Evolutionary conservation across 2,329 filamentous ascomycete species (phyloP).

Genomic region (Hypocrella siamensis): DNA sequence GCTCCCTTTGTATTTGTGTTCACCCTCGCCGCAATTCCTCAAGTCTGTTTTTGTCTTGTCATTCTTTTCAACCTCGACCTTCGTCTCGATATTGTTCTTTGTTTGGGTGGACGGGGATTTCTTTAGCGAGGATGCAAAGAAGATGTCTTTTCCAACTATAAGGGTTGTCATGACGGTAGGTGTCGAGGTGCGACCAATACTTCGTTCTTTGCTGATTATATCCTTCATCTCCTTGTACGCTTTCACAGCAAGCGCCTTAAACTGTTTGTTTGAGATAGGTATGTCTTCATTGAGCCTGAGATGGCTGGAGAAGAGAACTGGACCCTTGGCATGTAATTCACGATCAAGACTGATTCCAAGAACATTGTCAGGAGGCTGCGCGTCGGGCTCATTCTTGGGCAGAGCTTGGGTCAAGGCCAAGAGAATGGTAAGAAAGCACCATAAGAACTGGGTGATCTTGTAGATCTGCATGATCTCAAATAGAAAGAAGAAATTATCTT

Average conservation of each 20-base stretch:
- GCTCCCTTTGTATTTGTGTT: neutral
- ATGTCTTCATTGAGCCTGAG: neutral
- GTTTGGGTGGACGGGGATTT: neutral
- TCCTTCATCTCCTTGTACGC: neutral
- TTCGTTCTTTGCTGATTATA: neutral
- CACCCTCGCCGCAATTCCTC: neutral
- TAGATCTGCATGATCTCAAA: too few relatives aligned
- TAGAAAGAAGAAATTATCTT: too few relatives aligned
- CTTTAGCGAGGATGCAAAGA: neutral
- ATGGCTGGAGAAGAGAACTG: neutral
- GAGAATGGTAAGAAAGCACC: too few relatives aligned
- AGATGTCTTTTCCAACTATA: neutral
- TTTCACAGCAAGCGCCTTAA: neutral
- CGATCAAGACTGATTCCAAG: neutral
- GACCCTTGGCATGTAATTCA: neutral
- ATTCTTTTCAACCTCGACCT: neutral
- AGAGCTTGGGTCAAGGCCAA: too few relatives aligned
- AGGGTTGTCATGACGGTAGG: neutral
- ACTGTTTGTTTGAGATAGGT: neutral
- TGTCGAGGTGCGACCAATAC: neutral
- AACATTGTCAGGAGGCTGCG: too few relatives aligned
- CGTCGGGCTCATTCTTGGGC: too few relatives aligned
- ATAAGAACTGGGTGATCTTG: too few relatives aligned
- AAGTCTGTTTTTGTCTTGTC: neutral
- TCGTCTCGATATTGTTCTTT: neutral